These are phyloP conservation scores for Talaromyces sp. DNA, from an alignment of 2,329 filamentous ascomycete species.

Conservation along the genomic window DNA sequence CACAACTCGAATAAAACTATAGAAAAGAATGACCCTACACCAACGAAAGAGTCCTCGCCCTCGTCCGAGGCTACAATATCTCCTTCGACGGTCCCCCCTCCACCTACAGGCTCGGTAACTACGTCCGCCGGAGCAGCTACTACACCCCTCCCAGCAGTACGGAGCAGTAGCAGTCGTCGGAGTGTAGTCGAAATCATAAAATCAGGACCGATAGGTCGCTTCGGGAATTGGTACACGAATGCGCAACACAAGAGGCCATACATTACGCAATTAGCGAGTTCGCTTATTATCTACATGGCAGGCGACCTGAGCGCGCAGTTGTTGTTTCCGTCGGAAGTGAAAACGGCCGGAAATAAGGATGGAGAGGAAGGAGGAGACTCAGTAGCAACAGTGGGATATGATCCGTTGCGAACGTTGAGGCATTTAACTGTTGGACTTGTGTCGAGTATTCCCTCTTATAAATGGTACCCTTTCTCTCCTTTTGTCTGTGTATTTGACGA, in stretches of 20 bases:
- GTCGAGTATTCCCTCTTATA: slow-evolving; percentile 72
- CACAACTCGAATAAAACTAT: slow-evolving; percentile 7
- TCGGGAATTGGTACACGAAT: slow-evolving; percentile 57
- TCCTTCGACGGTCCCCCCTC: not conserved
- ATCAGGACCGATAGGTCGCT: slow-evolving; percentile 27
- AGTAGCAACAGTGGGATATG: slow-evolving; percentile 54
- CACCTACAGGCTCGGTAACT: slow-evolving; percentile 19
- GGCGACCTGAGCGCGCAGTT: slow-evolving; percentile 76
- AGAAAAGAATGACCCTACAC: slow-evolving; percentile 4
- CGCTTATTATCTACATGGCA: slow-evolving; percentile 72
- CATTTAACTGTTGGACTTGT: slow-evolving; percentile 71
- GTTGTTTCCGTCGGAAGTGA: slow-evolving; percentile 48
- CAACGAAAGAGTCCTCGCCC: slow-evolving; percentile 17
- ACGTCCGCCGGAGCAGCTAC: slow-evolving; percentile 23
- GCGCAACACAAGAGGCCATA: slow-evolving; percentile 71
- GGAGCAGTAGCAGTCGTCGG: slow-evolving; percentile 14
- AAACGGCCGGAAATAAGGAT: slow-evolving; percentile 19
- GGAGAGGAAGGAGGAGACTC: slow-evolving; percentile 25
- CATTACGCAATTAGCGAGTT: slow-evolving; percentile 72
- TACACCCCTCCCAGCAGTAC: slow-evolving; percentile 19
- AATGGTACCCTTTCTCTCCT: slow-evolving; percentile 59
- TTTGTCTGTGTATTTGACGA: no score
- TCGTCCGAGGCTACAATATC: slow-evolving; percentile 17
- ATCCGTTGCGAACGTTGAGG: slow-evolving; percentile 65
- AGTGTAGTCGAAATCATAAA: slow-evolving; percentile 28